Base-by-base conservation (phyloP, 257 asterid species). In the Plantago ovata region DNA sequence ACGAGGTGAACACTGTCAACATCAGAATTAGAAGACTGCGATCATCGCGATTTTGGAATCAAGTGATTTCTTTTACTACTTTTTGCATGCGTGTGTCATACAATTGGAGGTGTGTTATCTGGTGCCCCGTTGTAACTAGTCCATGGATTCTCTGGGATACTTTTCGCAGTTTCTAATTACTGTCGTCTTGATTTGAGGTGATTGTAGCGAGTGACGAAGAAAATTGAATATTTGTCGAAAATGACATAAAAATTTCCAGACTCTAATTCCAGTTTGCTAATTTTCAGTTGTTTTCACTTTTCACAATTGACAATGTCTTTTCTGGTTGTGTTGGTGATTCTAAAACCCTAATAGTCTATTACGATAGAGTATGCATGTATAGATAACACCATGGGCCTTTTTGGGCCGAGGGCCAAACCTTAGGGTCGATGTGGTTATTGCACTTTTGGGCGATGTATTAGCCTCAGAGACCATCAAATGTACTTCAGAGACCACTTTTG, bases 111-210 rank as follows among this genome's bases (percentile, higher is more conserved):
- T 50, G 38, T 50, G 56, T 49, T 50, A 16, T 50, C n/a, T 50
- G 38, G 28, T 50, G 56, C 51, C 56, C 56, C 56, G 28, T 22
- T 50, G 56, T 50, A 50, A 19, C 14, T 19, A 49, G 53, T 19
- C 22, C 12, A 21, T 49, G 55, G 55, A 49, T 20, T 16, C 18
- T 50, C 18, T 50, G 38, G 56, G 56, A 28, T 49, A 49, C 32
- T 49, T 49, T 49, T 49, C 7, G 23, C 33, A 6, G n/a, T 49
- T 24, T 49, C 54, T 49, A 49, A 20, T 46, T 3, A 3, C 11
- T 49, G 54, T 49, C 54, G 19, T 49, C 13, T 14, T 19, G 18
- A 24, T 16, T n/a, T 46, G 7, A 28, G 4, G 36, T 46, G 23
- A 15, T 21, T 46, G 20, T 9, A 46, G 20, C 50, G 50, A n/a